A percentile compares a stretch with the other conserved stretches of the same genome.
Evolutionary conservation across 164 flowering plant species (phyloP).

Genomic region (Aristolochia californica): DNA sequence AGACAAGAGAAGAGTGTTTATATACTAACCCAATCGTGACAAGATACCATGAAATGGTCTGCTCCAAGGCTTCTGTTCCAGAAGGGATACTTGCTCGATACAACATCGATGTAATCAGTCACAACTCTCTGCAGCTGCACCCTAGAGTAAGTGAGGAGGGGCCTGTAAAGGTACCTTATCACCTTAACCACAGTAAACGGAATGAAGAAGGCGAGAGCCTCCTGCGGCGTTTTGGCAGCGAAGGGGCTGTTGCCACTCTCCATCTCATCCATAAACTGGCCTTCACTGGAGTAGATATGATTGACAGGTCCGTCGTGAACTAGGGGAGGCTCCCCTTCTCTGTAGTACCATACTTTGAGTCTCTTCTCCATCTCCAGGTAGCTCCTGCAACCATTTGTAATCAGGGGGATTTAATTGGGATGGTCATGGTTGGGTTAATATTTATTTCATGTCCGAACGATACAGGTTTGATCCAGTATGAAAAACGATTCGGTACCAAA

Average conservation of each 20-base stretch:
- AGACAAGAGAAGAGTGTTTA: no score
- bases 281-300: constrained; percentile 46
- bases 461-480: no score
- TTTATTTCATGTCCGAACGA: no score
- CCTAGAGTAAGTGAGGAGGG: constrained; percentile 19
- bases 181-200: constrained; percentile 42
- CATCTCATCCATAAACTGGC: constrained; percentile 53
- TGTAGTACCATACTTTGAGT: constrained; percentile 53
- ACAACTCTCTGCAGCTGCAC: constrained; percentile 22
- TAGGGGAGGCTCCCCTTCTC: constrained; percentile 56
- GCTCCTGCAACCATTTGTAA: constrained; percentile 28
- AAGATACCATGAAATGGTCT: constrained; percentile 58
- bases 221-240: constrained; percentile 30
- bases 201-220: constrained; percentile 49
- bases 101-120: constrained; percentile 27
- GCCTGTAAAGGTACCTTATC: constrained; percentile 28
- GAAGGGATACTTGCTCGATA: constrained; percentile 38
- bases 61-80: constrained; percentile 57
- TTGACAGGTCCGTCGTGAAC: constrained; percentile 45
- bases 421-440: no score
- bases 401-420: no score
- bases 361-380: constrained; percentile 64
- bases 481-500: no score
- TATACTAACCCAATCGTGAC: constrained; percentile 68
- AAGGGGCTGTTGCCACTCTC: constrained; percentile 26